Conservation (phyloP, 306 rosid species). For the Castanopsis chinensis region DNA sequence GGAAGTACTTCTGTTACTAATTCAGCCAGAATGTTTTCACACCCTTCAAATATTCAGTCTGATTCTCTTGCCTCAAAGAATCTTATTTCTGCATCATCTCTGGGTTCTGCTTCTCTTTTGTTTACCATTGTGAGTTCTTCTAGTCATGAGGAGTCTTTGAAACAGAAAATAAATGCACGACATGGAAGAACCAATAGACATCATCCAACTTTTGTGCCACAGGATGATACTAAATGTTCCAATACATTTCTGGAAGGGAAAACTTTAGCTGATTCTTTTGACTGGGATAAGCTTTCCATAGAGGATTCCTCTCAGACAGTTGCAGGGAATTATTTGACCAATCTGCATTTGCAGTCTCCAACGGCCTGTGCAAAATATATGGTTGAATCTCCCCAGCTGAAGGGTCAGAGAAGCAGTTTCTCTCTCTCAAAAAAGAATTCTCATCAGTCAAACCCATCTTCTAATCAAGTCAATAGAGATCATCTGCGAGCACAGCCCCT, state of each 20-base stretch:
- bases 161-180: neutral
- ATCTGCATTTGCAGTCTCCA: no score
- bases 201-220: neutral
- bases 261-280: neutral
- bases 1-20: neutral
- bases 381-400: no score
- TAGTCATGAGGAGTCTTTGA: neutral
- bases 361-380: no score
- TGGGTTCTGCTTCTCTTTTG: neutral
- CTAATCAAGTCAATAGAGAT: neutral
- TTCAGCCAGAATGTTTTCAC: neutral
- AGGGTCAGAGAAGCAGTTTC: no score
- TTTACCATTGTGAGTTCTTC: neutral
- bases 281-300: neutral
- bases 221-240: neutral
- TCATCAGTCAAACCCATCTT: no score
- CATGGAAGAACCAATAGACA: neutral
- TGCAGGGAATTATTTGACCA: neutral
- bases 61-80: no score
- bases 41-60: no score
- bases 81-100: neutral
- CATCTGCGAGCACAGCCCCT: neutral
- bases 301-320: neutral
- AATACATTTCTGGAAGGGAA: neutral
- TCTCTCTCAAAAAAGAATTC: no score